Evolutionary conservation across 768 basidiomycete genomes (phyloP).

Genomic region (Sarcodon aspratus): DNA sequence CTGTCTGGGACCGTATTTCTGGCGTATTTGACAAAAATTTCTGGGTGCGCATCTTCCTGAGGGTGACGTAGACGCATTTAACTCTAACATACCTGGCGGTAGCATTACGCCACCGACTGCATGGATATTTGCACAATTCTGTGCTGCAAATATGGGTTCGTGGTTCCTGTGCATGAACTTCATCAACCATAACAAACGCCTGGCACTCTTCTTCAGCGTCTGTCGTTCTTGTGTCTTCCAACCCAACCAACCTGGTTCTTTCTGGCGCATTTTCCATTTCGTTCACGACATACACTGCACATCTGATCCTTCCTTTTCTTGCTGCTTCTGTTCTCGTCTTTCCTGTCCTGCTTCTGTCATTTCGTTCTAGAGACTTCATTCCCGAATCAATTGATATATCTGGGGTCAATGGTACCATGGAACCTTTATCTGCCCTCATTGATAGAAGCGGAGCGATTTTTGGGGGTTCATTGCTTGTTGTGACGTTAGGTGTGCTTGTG

Average conservation of each 20-base stretch:
- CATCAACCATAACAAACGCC: constrained; percentile 17
- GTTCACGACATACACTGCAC: constrained; percentile 70
- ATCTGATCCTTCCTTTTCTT: constrained; percentile 74
- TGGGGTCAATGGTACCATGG: constrained; percentile 11
- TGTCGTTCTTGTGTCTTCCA: constrained; percentile 64
- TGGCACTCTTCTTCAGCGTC: constrained; percentile 21
- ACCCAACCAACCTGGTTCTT: constrained; percentile 91
- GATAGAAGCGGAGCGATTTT: constrained; percentile 70
- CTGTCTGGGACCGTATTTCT: constrained; percentile 86
- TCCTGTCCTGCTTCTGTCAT: constrained; percentile 40
- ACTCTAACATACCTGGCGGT: neutral
- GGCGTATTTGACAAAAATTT: constrained; percentile 74
- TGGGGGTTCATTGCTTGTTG: constrained; percentile 53
- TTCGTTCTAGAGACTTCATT: constrained; percentile 40
- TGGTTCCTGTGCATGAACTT: constrained; percentile 10
- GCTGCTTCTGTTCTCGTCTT: constrained; percentile 50
- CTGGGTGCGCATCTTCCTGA: constrained; percentile 19
- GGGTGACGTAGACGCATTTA: neutral
- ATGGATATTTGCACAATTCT: constrained; percentile 70
- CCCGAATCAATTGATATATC: constrained; percentile 29
- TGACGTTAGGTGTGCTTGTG: constrained; percentile 60
- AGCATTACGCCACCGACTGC: constrained; percentile 34
- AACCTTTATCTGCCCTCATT: constrained; percentile 48
- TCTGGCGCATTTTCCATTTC: constrained; percentile 78
- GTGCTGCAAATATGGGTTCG: constrained; percentile 62